These are phyloP conservation scores for Elongisporangium senticosum DNA, from an alignment of 352 stramenopile genomes.

Conservation along the genomic window DNA sequence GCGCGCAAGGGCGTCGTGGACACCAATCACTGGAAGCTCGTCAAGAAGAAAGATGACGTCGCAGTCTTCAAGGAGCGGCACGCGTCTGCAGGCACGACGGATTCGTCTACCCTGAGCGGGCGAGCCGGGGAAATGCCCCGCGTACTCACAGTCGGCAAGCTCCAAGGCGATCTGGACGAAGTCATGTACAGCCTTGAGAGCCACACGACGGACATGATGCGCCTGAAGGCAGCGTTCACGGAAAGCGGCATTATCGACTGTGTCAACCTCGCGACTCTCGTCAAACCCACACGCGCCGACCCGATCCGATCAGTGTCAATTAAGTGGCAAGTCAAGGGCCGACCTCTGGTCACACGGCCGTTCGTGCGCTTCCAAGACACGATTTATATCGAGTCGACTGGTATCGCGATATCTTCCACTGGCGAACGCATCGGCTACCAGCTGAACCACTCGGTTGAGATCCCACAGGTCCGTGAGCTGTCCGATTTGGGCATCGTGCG, in stretches of 20 bases:
- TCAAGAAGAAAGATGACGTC: slow-evolving; percentile 28
- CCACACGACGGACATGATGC: slow-evolving; percentile 40
- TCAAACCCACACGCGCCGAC: slow-evolving; percentile 20
- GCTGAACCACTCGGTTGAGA: slow-evolving; percentile 53
- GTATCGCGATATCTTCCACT: slow-evolving; percentile 23
- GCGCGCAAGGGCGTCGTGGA: slow-evolving; percentile 21
- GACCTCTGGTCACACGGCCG: slow-evolving; percentile 25
- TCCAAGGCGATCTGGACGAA: slow-evolving; percentile 13
- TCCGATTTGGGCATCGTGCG: too few relatives aligned
- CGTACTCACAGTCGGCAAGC: slow-evolving; percentile 3
- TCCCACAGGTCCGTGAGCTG: too few relatives aligned
- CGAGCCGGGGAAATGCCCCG: not conserved
- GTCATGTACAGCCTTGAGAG: slow-evolving; percentile 8
- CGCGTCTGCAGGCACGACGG: not conserved
- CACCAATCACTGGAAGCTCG: slow-evolving; percentile 36
- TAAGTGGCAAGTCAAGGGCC: slow-evolving; percentile 55
- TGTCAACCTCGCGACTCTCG: slow-evolving; percentile 30
- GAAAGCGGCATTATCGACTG: slow-evolving; percentile 44
- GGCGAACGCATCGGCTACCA: slow-evolving; percentile 54
- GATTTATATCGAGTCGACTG: slow-evolving; percentile 53
- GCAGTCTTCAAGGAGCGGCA: slow-evolving; percentile 23
- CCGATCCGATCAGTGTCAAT: slow-evolving; percentile 51
- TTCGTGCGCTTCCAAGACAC: slow-evolving; percentile 60
- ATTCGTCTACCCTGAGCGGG: not conserved
- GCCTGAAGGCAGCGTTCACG: slow-evolving; percentile 48